Evolutionary conservation across 2,329 filamentous ascomycete species (phyloP), one percentile per base, ranked within the genome.

Genomic region (Xylariaceae sp.): DNA sequence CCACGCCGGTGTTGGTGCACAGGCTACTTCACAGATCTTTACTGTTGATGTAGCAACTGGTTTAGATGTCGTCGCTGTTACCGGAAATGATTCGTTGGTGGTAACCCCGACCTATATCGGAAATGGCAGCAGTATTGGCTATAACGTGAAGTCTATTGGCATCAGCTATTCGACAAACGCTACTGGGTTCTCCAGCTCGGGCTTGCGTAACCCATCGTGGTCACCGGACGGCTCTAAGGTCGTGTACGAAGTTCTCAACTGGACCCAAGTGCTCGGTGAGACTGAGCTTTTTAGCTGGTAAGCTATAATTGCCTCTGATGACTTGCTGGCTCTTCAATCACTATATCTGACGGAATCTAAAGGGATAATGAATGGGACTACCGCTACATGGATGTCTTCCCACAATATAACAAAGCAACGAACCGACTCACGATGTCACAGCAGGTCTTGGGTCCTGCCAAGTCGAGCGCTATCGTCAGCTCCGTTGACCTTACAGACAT

Each of bases 21-120:
- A 47, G 6, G 56, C 59, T 17, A 55, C 53, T 4, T 63, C 65
- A 2, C 59, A 64, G 45, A 62, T 68, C 36, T 49, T 58, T 2
- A 64, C 57, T 11, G 64, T 72, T 2, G 68, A 71, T 43, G 61
- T 72, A 29, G 64, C 62, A 3, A 71, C 67, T 1, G 66, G 68
- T 0, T 39, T 42, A 3, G 61, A 71, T 48, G 51, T 60, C 21
- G 47, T 60, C 11, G 54, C 60, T 3, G 58, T 67, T 42, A 60
- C 59, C 2, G 45, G 42, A 1, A 62, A 61, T 1, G 12, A 48
- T 16, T 55, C 57, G 0, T 44, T 65, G 19, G 67, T 67, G 53
- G 47, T 65, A 6, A 60, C 49, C 21, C 63, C 60, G 6, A 40
- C 40, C 6, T 57, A 41, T 33, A 44, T 56, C 20, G 44, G 45